Base-by-base conservation (phyloP, 768 basidiomycete species). In the Phanerodontia chrysosporium region DNA sequence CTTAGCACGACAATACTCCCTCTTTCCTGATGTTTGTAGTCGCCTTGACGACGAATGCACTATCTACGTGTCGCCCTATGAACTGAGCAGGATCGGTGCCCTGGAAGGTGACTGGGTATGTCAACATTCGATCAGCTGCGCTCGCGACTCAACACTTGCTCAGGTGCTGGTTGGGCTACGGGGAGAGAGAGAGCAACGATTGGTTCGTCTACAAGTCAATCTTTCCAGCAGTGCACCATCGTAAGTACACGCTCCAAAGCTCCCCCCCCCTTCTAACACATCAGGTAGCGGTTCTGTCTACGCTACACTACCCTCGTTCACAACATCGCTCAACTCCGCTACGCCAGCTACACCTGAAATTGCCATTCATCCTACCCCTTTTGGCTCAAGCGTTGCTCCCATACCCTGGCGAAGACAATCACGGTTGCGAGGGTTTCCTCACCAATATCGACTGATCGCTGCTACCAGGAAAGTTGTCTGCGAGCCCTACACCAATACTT, bases 371-470 rank as follows among this genome's bases (percentile, higher is more conserved):
- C 70, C 82, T 3, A 84, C 82, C 59, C 84, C 88, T 5, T 86
- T 88, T 64, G 86, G 86, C 14, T 77, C 81, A 10, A 73, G 75
- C 5, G 72, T 75, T 55, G 86, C 86, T 28, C 71, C 78, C 8
- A 75, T 94, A 28, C 92, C 93, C 81, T 73, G 21, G 94, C 93
- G 7, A 76, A 74, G 55, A 75, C 82, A 1, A 73, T 95, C 22
- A 90, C 88, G 0, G 76, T 97, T 53, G 89, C 92, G 1, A 83
- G 91, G n/a, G 77, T 97, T 7, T 84, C 89, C 0, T 90, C 92
- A 0, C 86, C 90, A 0, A 72, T 85, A 56, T 84, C 90, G 1
- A 83, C 79, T 13, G 82, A 84, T 68, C 83, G 84, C 45, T 69
- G 73, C 30, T 87, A 88, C 66, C 89, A 93, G 66, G 66, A 76